Evolutionary conservation across 495 filamentous ascomycete genomes (phyloP), one percentile per base, ranked within the genome.

Genomic region (Pseudoneurospora amorphoporcata): DNA sequence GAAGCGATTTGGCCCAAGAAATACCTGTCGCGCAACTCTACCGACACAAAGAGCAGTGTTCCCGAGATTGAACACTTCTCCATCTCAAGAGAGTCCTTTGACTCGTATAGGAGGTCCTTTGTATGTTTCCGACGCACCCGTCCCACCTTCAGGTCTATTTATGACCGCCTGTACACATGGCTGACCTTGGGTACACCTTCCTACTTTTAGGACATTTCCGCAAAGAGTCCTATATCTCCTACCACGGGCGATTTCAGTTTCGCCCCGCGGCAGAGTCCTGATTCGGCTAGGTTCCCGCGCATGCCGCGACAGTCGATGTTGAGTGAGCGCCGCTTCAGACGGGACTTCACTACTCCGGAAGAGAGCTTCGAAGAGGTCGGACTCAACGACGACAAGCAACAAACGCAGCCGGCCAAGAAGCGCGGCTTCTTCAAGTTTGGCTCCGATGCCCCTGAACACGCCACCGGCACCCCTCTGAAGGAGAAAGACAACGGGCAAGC

Each of bases 21-120:
- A 53, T 89, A 91, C 37, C 89, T 90, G 9, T 88, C 88, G 14
- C 87, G 86, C 75, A 88, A 90, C 2, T 92, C 92, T 8, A 92
- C 82, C 75, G 82, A 90, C 78, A 92, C 90, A 72, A 87, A 87
- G 38, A 89, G 87, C 76, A 86, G 90, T 71, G 83, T 14, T 94
- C 86, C 90, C 76, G 92, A 95, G 72, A 92, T 94, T 77, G 95
- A 98, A 77, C 94, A 92, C 32, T 99, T 99, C 82, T 93, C 91
- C 70, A 99, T 99, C 82, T 97, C 95, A 39, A 90, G 95, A 75
- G 95, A 99, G 82, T 97, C 94, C 9, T 99, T 98, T 81, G 95
- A 99, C 80, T 97, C 95, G 38, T 99, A 99, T 80, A 88, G 95
- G 69, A 90, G 95, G 73, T 98, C 95, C 72, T 99, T 99, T 84